Evolutionary conservation across 1,139 yeast genomes (phyloP), one percentile per base, ranked within the genome.

Genomic region (Sugiyamaella novakii): DNA sequence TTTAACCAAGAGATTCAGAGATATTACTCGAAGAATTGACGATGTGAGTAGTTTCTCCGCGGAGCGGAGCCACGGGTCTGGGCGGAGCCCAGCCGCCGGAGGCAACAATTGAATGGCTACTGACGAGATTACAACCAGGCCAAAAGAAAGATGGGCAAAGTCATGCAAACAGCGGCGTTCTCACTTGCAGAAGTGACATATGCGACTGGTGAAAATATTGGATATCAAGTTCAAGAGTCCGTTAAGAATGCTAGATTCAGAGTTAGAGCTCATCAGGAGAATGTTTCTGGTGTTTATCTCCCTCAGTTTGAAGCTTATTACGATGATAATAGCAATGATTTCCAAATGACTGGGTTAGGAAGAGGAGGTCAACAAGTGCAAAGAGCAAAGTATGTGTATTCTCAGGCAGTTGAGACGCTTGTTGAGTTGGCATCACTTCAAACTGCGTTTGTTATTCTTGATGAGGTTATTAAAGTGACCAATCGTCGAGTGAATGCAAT

Each of bases 341-440:
- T 92, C 75, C 87, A 87, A 67, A 76, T 92, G 80, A 92, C 98
- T 7, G 98, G 98, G 56, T 77, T 92, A 60, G 98, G 98, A 46
- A 80, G 98, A 66, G 98, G 98, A 70, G 98, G 98, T 55, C 98
- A 92, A 69, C 98, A 92, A 69, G 95, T 92, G 48, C 96, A 87
- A 69, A 86, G 84, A 69, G 98, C 98, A 49, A 89, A 91, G 68
- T 79, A 80, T 60, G 96, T 92, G 33, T 92, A 92, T 69, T 83
- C 96, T 29, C 87, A 85, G 64, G 96, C 97, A 6, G 98, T 92
- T 17, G 98, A 92, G 69, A 89, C 98, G 0, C 78, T 92, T 59
- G 97, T 92, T 43, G 97, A 89, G 66, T 78, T 92, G 61, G 98
- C 98, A 0, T 88, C 97, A 8, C 76, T 92, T 63, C 75, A 71